Evolutionary conservation across 768 basidiomycete genomes (phyloP), one percentile per base, ranked within the genome.

Genomic region (Amanita rimosa): DNA sequence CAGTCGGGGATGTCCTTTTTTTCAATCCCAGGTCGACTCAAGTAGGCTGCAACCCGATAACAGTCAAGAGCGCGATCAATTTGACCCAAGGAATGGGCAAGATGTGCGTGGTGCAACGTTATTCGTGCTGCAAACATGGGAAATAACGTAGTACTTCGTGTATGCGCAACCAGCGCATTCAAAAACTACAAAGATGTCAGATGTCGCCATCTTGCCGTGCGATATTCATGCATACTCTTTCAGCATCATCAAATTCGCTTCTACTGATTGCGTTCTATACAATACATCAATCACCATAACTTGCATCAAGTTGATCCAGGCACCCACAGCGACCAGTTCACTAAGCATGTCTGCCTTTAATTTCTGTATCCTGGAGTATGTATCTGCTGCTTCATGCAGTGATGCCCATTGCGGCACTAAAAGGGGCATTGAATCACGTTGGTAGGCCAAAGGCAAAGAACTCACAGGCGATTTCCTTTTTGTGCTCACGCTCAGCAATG

Each of bases 271-370:
- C 73, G 14, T 83, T 72, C 83, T 85, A 48, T 50, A 11, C 45
- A 48, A 27, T 16, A 26, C 36, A 13, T 33, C 10, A 21, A 24
- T 48, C 14, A 26, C 14, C 22, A 11, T 35, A 34, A 22, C n/a
- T n/a, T n/a, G 2, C 1, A 31, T 44, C 22, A 36, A 11, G 10
- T 36, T 44, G 11, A 34, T 27, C 46, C 35, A 41, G 2, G 10
- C 26, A 44, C 21, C 34, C 61, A 86, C 85, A 5, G 75, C 75
- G 14, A 80, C 67, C 5, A 88, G 69, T 56, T 90, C 87, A 52
- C 78, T 82, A 35, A 85, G 58, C 51, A 88, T 59, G 54, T 89
- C 85, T 0, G 83, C 84, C 53, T 80, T 81, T 38, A 89, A 73
- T 46, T 71, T 74, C n/a, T 72, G 67, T 52, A 84, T 67, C 29